Base-by-base conservation (phyloP, 352 stramenopile genomes). In the Phytophthora constricta region DNA sequence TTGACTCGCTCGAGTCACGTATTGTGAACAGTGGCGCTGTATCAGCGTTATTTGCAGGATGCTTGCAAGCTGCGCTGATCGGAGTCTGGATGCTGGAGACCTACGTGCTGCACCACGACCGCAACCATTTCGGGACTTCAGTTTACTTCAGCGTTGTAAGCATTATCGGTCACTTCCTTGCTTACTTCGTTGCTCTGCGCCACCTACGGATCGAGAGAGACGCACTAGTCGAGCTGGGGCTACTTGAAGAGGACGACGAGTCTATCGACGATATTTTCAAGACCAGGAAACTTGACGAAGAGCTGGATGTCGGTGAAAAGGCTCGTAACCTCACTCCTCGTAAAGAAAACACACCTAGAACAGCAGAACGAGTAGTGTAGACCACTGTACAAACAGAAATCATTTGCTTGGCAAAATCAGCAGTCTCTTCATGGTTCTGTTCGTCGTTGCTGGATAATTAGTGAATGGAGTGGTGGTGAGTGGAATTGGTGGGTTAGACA, bases 141-240 rank as follows among this genome's bases (percentile, higher is more conserved):
- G 89, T 87, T 20, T 87, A 90, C 25, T 70, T 90, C 16, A 68
- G 66, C n/a, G 55, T 74, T 25, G 46, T 70, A 20, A 80, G 77
- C 52, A 60, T 79, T 25, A 10, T 66, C 14, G 54, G 76, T 5
- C 66, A 83, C 31, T 20, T 55, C 2, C 17, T 79, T 22, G 68
- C 68, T 16, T 84, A 69, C 23, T 1, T 79, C 4, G 61, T 76
- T 23, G 68, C 69, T 0, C 68, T 76, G 47, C 79, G 68, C 34
- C 79, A 90, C 16, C 54, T 73, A 9, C 45, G 57, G 20, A 76
- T 85, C n/a, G 73, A 82, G 46, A 60, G 68, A 19, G 66, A 86
- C 23, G 73, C 75, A 11, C 58, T 78, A 11, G 52, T 82, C 2
- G 62, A 79, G 14, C 27, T 80, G 33, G 58, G 66, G 3, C 57